Evolutionary conservation across 805 yeast genomes (phyloP).

Genomic region (Candida golubevii): DNA sequence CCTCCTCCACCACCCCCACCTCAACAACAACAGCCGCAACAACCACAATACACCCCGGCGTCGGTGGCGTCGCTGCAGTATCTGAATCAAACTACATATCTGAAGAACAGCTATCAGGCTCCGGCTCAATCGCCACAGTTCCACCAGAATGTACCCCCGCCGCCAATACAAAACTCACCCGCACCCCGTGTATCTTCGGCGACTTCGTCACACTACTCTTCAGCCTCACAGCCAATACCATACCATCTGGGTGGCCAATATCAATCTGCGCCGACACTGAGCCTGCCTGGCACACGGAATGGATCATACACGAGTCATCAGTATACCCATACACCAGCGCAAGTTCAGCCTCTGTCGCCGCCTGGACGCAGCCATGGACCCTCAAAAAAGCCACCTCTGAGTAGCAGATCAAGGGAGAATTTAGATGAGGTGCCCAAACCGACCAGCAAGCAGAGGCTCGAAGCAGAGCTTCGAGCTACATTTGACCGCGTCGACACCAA

Average conservation of each 20-base stretch:
- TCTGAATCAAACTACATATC: not conserved
- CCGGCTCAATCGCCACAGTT: too few relatives aligned
- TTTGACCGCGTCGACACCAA: slow-evolving; percentile 55
- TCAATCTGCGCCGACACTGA: not conserved
- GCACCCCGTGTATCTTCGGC: slow-evolving; percentile 5
- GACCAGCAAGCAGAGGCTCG: slow-evolving; percentile 40
- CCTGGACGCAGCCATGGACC: slow-evolving; percentile 4
- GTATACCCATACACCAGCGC: not conserved
- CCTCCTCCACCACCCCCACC: not conserved
- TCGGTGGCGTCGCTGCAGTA: slow-evolving; percentile 1
- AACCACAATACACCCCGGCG: not conserved
- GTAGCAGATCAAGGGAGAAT: slow-evolving; percentile 21
- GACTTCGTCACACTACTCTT: slow-evolving; percentile 3
- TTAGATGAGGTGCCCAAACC: slow-evolving; percentile 13
- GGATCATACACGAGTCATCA: slow-evolving; percentile 2
- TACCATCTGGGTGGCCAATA: slow-evolving; percentile 1
- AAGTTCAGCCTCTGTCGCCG: slow-evolving; percentile 1
- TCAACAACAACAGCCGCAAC: not conserved
- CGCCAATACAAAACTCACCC: slow-evolving; percentile 4
- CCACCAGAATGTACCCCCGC: not conserved
- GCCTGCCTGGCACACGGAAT: not conserved
- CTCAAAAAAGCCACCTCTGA: slow-evolving; percentile 15
- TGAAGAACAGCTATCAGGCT: slow-evolving; percentile 1
- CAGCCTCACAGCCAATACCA: slow-evolving; percentile 1
- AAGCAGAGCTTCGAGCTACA: slow-evolving; percentile 44